A percentile compares a stretch with the other conserved stretches of the same genome.
Conservation (phyloP, 495 filamentous ascomycete species). For the Elasticomyces elasticus region DNA sequence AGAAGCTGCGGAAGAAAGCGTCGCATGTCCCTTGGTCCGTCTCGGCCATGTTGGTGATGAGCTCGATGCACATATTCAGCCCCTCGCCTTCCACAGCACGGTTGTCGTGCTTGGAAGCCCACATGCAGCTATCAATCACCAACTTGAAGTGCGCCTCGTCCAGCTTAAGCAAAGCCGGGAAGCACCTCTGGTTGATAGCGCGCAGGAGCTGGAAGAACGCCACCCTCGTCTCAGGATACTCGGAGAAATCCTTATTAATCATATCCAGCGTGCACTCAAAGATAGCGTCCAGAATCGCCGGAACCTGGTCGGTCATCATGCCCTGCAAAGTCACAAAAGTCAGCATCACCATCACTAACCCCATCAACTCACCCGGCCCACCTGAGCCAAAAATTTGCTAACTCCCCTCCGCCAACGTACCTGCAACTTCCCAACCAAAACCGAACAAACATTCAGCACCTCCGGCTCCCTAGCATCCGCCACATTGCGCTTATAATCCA, state of each 20-base stretch:
- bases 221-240: conserved; percentile 95
- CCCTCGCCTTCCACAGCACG: conserved; percentile 94
- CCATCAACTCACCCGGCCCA: too few species aligned
- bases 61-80: conserved; percentile 96
- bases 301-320: conserved; percentile 96
- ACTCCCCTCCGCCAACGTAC: too few species aligned
- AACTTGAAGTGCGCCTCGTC: conserved; percentile 97
- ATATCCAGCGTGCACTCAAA: conserved; percentile 98
- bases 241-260: conserved; percentile 99
- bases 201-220: conserved; percentile 96
- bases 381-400: too few species aligned
- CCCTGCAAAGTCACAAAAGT: conserved; percentile 42
- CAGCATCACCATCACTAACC: too few species aligned
- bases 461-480: conserved; percentile 94
- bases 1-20: conserved; percentile 96
- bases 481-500: conserved; percentile 96
- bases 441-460: conserved; percentile 94
- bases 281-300: conserved; percentile 93
- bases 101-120: conserved; percentile 99
- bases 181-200: conserved; percentile 93
- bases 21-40: conserved; percentile 76
- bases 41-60: conserved; percentile 95
- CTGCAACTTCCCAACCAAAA: conserved; percentile 88
- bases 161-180: conserved; percentile 82
- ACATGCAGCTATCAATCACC: conserved; percentile 98